Evolutionary conservation across 139 green algal genomes (phyloP).

Genomic region (Chlorella vulgaris): DNA sequence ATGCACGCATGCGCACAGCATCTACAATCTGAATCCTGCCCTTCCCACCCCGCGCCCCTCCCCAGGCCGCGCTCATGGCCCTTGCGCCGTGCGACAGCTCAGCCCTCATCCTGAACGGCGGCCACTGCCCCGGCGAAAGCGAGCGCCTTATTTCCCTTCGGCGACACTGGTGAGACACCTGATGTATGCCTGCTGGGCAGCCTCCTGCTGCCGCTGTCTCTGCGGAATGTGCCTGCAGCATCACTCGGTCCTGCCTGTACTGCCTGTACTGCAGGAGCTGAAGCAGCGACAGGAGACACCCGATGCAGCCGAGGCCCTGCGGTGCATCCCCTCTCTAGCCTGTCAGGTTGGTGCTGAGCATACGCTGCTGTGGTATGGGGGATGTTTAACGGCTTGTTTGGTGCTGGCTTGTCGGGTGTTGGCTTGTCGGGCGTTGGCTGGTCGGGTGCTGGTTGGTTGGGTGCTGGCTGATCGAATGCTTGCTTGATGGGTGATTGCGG

Average conservation of each 20-base stretch:
- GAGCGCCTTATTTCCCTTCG: neutral
- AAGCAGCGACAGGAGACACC: slow-evolving; percentile 95
- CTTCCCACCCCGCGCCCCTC: neutral
- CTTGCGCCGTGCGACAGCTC: slow-evolving; percentile 29
- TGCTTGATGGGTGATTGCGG: too few species aligned
- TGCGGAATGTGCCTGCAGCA: too few species aligned
- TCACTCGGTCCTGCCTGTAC: too few species aligned
- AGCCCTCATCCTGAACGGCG: slow-evolving; percentile 8
- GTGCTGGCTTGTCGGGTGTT: too few species aligned
- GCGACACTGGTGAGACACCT: neutral
- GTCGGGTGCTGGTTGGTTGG: too few species aligned
- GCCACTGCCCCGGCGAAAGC: slow-evolving; percentile 3
- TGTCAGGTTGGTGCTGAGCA: slow-evolving; percentile 21
- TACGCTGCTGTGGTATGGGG: neutral
- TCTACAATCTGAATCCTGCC: too few species aligned
- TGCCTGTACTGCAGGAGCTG: slow-evolving; percentile 74
- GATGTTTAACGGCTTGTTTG: neutral
- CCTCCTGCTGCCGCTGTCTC: neutral
- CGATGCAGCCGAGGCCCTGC: slow-evolving; percentile 87
- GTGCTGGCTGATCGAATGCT: too few species aligned
- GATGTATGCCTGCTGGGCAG: neutral
- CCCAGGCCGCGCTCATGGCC: slow-evolving; percentile 18
- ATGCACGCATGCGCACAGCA: neutral
- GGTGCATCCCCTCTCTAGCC: slow-evolving; percentile 86
- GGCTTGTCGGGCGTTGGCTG: neutral